Evolutionary conservation across 2,329 filamentous ascomycete genomes (phyloP).

Genomic region (Ceratocystis diversiconidia): DNA sequence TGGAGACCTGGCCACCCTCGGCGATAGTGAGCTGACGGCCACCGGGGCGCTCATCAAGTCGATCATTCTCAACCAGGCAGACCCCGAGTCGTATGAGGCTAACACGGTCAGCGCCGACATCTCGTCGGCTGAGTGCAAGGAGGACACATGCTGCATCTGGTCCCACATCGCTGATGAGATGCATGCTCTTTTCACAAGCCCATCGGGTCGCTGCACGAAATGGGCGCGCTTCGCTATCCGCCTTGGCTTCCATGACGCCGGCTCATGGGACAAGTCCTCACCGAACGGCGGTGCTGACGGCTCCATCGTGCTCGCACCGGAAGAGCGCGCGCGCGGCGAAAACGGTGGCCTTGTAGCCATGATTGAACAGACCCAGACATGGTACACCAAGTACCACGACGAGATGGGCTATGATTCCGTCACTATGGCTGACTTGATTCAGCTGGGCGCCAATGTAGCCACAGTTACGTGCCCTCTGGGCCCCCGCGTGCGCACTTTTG

Average conservation of each 20-base stretch:
- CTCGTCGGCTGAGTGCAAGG: conserved; percentile 24
- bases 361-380: conserved; percentile 27
- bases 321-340: conserved; percentile 28
- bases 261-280: conserved; percentile 29
- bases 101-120: conserved; percentile 20
- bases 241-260: conserved; percentile 36
- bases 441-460: conserved; percentile 37
- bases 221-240: conserved; percentile 33
- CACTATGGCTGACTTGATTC: conserved; percentile 40
- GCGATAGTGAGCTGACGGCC: conserved; percentile 24
- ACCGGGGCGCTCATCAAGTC: conserved; percentile 28
- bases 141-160: conserved; percentile 34
- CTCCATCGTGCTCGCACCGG: conserved; percentile 29
- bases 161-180: conserved; percentile 31
- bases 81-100: conserved; percentile 22
- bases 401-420: conserved; percentile 26
- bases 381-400: conserved; percentile 29
- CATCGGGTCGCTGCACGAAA: conserved; percentile 30
- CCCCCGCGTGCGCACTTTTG: conserved; percentile 36
- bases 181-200: conserved; percentile 26
- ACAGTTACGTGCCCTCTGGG: conserved; percentile 33
- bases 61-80: conserved; percentile 26
- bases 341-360: conserved; percentile 36
- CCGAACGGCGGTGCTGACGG: conserved; percentile 34
- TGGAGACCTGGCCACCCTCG: conserved; percentile 28